Percentiles rank a stretch among this genome's conserved stretches.
Conservation (phyloP, 2,329 filamentous ascomycete genomes). For the Xylaria sp. region DNA sequence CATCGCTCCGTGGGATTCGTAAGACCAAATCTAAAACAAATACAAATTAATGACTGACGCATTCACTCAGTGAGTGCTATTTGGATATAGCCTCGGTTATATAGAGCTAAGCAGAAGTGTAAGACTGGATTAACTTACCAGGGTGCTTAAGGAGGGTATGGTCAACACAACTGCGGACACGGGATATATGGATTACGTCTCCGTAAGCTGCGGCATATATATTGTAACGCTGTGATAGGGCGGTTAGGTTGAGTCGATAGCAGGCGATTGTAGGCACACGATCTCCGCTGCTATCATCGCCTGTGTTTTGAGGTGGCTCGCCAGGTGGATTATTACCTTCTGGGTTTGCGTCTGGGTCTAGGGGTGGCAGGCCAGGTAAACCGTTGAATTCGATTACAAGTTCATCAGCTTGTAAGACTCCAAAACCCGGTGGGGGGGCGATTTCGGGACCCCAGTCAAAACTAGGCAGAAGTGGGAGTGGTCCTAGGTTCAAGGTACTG, state of each 20-base stretch:
- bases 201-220: slow-evolving; percentile 67
- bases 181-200: slow-evolving; percentile 62
- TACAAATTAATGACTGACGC: background rate
- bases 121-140: slow-evolving; percentile 9
- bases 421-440: no score
- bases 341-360: no score
- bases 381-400: no score
- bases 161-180: slow-evolving; percentile 51
- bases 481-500: no score
- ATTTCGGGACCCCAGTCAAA: no score
- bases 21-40: slow-evolving; percentile 52
- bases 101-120: background rate
- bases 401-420: no score
- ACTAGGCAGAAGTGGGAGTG: no score
- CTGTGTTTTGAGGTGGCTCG: no score
- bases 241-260: slow-evolving; percentile 62
- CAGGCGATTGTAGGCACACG: slow-evolving; percentile 39
- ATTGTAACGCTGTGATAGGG: slow-evolving; percentile 63
- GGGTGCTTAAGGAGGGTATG: slow-evolving; percentile 56
- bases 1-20: slow-evolving; percentile 48
- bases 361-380: no score
- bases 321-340: no score
- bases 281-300: background rate
- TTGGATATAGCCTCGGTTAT: background rate
- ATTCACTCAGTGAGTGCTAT: background rate